These are phyloP conservation scores for Durio zibethinus DNA, from an alignment of 345 rosid genomes.

Conservation along the genomic window DNA sequence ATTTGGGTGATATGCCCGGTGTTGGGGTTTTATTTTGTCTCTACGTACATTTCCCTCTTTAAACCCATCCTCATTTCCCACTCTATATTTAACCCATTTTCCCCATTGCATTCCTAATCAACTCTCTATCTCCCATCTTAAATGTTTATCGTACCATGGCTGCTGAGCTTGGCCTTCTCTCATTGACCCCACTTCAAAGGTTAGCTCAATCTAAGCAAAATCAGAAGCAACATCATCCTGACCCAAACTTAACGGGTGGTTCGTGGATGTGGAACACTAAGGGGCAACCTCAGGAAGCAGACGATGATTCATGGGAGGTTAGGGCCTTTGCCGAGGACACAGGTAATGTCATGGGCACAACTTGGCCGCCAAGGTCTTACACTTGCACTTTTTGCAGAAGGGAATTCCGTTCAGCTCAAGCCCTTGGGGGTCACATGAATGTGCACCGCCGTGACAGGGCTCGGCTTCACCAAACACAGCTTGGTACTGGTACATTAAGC, in stretches of 20 bases:
- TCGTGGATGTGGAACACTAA: conserved; percentile 71
- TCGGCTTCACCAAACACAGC: conserved; percentile 56
- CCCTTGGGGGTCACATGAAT: conserved; percentile 97
- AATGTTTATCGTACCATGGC: conserved; percentile 34
- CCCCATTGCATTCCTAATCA: conserved; percentile 27
- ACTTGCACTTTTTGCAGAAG: conserved; percentile 86
- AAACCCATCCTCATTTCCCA: conserved; percentile 10
- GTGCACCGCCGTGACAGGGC: conserved; percentile 96
- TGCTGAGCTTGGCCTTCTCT: conserved; percentile 44
- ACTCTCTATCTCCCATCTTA: conserved; percentile 24
- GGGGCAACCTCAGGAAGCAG: conserved; percentile 34
- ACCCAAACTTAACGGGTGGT: conserved; percentile 17
- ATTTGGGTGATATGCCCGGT: conserved; percentile 29
- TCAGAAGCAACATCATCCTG: conserved; percentile 7
- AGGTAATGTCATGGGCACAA: conserved; percentile 62
- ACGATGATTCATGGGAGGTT: conserved; percentile 93
- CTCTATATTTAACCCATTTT: conserved; percentile 16
- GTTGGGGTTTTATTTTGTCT: conserved; percentile 35
- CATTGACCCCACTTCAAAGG: conserved; percentile 32
- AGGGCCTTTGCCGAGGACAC: conserved; percentile 86
- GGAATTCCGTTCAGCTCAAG: conserved; percentile 94
- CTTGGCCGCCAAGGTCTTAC: conserved; percentile 98
- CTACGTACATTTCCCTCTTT: conserved; percentile 22
- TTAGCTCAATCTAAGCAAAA: conserved; percentile 25
- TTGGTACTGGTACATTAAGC: not conserved